Evolutionary conservation across 345 rosid species (phyloP).

Genomic region (Pistacia atlantica): DNA sequence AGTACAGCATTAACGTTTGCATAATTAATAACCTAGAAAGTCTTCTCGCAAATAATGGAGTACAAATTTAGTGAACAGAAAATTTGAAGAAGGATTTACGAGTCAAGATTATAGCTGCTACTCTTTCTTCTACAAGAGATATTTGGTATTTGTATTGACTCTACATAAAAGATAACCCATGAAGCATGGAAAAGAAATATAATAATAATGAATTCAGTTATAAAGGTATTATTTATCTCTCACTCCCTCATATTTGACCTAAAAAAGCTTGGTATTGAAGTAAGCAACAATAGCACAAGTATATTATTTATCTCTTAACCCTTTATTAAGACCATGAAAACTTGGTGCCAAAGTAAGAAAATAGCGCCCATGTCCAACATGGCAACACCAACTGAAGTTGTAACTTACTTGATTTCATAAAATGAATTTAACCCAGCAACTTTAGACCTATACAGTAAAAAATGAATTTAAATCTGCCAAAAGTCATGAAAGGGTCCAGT

Average conservation of each 20-base stretch:
- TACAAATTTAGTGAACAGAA: too few relatives aligned
- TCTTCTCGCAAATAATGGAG: background rate
- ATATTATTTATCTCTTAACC: too few relatives aligned
- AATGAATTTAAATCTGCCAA: background rate
- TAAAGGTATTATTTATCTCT: background rate
- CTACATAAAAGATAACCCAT: too few relatives aligned
- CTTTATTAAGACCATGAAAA: too few relatives aligned
- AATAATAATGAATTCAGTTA: too few relatives aligned
- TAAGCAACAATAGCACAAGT: background rate
- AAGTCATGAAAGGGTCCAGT: background rate
- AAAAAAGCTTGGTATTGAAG: background rate
- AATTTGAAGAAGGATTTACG: too few relatives aligned
- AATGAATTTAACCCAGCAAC: too few relatives aligned
- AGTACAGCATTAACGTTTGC: background rate
- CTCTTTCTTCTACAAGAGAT: too few relatives aligned
- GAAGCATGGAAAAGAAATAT: too few relatives aligned
- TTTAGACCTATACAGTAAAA: background rate
- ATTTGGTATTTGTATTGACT: too few relatives aligned
- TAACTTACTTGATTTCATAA: background rate
- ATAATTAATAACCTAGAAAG: background rate
- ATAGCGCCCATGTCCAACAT: background rate
- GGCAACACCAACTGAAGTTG: background rate
- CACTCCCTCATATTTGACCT: background rate
- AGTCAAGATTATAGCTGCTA: too few relatives aligned
- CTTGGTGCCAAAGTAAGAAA: background rate